These are phyloP conservation scores for Laburnicola sp. DNA, from an alignment of 2,329 filamentous ascomycete genomes.

Conservation along the genomic window DNA sequence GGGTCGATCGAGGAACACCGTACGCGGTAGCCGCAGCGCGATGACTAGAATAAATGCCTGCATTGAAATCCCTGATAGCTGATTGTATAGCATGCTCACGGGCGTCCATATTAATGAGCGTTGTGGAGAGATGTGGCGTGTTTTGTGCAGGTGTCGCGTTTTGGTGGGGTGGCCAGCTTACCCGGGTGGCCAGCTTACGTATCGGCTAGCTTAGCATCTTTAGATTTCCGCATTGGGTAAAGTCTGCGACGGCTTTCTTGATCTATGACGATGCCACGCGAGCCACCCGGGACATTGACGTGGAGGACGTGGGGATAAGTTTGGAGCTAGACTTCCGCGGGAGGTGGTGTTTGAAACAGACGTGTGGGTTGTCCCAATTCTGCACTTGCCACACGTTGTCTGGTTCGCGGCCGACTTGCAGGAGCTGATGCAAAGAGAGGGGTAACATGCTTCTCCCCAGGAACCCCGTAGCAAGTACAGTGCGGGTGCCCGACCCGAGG, in stretches of 20 bases:
- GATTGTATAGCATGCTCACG: too few species aligned
- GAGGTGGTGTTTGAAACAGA: not conserved
- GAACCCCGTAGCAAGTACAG: too few species aligned
- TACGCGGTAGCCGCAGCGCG: too few species aligned
- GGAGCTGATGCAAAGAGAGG: not conserved
- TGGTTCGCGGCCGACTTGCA: conserved; percentile 7
- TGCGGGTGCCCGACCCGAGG: too few species aligned
- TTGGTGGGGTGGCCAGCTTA: too few species aligned
- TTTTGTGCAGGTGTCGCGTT: too few species aligned
- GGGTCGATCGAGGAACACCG: too few species aligned
- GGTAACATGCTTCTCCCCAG: not conserved
- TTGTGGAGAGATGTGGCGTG: too few species aligned
- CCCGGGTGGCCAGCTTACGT: too few species aligned
- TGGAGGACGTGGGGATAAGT: conserved; percentile 5
- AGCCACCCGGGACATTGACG: conserved; percentile 2
- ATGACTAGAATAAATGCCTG: too few species aligned
- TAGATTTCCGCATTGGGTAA: not conserved
- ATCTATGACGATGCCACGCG: conserved; percentile 4
- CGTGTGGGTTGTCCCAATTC: not conserved
- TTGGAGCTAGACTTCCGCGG: conserved; percentile 8
- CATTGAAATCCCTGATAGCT: too few species aligned
- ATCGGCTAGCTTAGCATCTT: not conserved
- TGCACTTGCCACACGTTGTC: conserved; percentile 13
- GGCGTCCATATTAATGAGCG: too few species aligned
- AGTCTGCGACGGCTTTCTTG: not conserved